Conservation (phyloP, 2,329 filamentous ascomycete genomes). For the Aquanectria penicillioides region DNA sequence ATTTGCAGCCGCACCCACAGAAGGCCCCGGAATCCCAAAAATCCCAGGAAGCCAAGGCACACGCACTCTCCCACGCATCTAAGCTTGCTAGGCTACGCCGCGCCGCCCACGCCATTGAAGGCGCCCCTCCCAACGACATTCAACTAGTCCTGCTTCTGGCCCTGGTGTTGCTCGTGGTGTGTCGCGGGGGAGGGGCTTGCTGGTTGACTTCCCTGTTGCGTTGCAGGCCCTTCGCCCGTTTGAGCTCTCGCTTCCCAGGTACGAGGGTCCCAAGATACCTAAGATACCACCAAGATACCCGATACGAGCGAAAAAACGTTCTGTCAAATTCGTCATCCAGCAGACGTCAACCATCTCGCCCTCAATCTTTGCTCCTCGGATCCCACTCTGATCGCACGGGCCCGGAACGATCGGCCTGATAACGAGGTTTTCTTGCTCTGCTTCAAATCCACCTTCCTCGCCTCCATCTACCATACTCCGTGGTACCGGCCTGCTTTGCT, state of each 20-base stretch:
- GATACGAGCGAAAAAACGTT: constrained; percentile 4
- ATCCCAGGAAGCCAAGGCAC: no score
- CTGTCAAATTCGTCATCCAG: constrained; percentile 1
- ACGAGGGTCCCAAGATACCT: background rate
- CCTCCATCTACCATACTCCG: no score
- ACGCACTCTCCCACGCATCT: no score
- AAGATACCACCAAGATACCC: background rate
- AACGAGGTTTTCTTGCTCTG: constrained; percentile 21
- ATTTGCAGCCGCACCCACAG: background rate
- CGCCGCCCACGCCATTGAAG: constrained; percentile 11
- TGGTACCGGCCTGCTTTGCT: background rate
- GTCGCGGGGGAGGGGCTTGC: constrained; percentile 12
- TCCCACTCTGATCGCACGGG: constrained; percentile 12
- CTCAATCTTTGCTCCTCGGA: constrained; percentile 20
- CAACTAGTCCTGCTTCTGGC: constrained; percentile 5
- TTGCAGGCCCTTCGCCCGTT: constrained; percentile 3
- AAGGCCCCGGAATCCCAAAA: no score
- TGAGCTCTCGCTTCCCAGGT: background rate
- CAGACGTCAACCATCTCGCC: constrained; percentile 21
- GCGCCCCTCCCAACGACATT: constrained; percentile 25
- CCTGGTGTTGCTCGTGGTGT: background rate
- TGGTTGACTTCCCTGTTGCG: background rate
- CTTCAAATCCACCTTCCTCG: background rate
- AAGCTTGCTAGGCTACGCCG: background rate
- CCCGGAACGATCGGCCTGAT: constrained; percentile 25